Evolutionary conservation across 1,139 yeast genomes (phyloP), one percentile per base, ranked within the genome.

Genomic region (Pichia sp.): DNA sequence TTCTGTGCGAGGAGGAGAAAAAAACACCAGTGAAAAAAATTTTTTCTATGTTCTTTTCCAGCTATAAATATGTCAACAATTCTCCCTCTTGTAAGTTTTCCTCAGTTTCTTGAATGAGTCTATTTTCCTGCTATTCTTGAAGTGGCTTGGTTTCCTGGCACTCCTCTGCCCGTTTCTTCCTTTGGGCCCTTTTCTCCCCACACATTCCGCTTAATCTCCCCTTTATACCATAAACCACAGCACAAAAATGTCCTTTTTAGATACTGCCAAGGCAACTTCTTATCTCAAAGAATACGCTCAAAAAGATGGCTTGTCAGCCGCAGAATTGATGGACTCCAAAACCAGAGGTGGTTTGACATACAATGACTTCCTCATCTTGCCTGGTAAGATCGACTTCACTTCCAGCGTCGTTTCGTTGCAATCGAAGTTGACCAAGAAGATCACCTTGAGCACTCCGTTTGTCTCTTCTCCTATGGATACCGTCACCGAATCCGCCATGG

Each of bases 381-480:
- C 99, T 62, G 98, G 98, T 61, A 88, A 90, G 76, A 89, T 93
- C 68, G 84, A 84, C 68, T 92, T 91, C 77, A 89, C 97, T 61
- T 82, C 97, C 49, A 79, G 86, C 53, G 75, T 65, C 40, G 98
- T 95, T 58, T 75, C 77, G 55, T 79, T 92, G 69, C 96, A 91
- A 66, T 81, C 96, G 62, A 87, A 81, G 73, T 79, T 93, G 73
- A 91, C 99, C 71, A 91, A 87, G 78, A 87, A 86, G 69, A 93
- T 93, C 77, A 76, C 95, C 56, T 80, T 93, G 74, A 91, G 87
- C 77, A 78, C 97, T 52, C 99, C 99, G 60, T 89, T 93, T 66
- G 93, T 93, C 61, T 92, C 98, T 41, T 90, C 97, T 67, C 99
- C 99, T 66, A 93, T 93, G 99, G 99, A 93, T 75, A 93, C 99